phyloP scores from a whole-genome alignment of 108 stramenopile species.

The Mediolabrus comicus region DNA sequence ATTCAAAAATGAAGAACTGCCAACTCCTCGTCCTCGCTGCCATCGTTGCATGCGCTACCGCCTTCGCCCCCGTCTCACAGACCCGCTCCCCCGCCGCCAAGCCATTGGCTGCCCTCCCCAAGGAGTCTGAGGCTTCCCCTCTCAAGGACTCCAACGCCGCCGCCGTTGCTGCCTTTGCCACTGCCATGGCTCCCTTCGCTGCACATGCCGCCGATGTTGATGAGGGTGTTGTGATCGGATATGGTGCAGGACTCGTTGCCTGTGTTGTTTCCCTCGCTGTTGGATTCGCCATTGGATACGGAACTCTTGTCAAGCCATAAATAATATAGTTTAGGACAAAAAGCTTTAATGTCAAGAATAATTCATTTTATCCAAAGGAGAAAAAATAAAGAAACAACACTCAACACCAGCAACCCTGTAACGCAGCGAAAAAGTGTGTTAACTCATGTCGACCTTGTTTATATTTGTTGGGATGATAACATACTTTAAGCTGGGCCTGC shows the following conservation, averaged over 20 bases:
- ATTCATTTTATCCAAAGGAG: neutral
- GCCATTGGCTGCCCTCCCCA: constrained; percentile 51
- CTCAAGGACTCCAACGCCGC: constrained; percentile 57
- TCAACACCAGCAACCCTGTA: neutral
- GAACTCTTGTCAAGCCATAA: constrained; percentile 90
- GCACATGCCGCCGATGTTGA: constrained; percentile 78
- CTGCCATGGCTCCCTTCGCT: constrained; percentile 85
- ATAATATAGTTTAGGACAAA: constrained; percentile 7
- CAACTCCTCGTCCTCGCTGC: constrained; percentile 62
- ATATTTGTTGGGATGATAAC: neutral
- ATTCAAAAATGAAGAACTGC: constrained; percentile 74
- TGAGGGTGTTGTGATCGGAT: constrained; percentile 81
- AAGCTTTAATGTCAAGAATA: neutral
- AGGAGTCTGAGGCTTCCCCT: constrained; percentile 48
- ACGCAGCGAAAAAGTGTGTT: too few relatives aligned
- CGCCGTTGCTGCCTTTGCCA: constrained; percentile 81
- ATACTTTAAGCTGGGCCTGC: neutral
- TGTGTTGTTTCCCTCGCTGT: constrained; percentile 87
- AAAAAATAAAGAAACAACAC: neutral
- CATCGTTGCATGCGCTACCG: constrained; percentile 65
- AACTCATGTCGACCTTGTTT: neutral
- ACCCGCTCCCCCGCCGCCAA: constrained; percentile 47
- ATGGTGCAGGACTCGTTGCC: constrained; percentile 85
- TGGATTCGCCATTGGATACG: constrained; percentile 90
- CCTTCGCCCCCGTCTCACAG: constrained; percentile 67